phyloP scores from a whole-genome alignment of 176 grass and related monocot genomes.

The Areca catechu region DNA sequence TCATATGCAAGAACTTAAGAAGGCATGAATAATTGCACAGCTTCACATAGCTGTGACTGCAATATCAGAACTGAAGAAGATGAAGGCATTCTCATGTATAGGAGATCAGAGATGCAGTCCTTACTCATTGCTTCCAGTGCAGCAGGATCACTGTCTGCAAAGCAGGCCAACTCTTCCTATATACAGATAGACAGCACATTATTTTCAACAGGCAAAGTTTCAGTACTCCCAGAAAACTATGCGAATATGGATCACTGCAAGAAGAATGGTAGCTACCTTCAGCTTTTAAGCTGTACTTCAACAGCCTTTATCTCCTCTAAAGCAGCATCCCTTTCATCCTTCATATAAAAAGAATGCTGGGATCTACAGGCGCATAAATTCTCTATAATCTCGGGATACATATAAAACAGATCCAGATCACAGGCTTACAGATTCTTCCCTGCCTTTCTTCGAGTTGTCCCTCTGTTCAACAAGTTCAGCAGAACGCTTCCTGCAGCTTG shows the following conservation, averaged over 20 bases:
- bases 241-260: no score
- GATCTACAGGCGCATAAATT: constrained; percentile 2
- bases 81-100: not conserved
- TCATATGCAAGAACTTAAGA: not conserved
- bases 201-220: no score
- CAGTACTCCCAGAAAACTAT: no score
- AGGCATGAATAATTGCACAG: no score
- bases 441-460: constrained; percentile 84
- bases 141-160: constrained; percentile 84
- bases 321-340: constrained; percentile 83
- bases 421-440: constrained; percentile 74
- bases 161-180: constrained; percentile 70
- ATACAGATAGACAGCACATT: constrained; percentile 9
- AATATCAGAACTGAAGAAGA: not conserved
- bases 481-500: constrained; percentile 49
- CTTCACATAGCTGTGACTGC: no score
- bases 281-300: constrained; percentile 65
- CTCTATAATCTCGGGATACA: constrained; percentile 1
- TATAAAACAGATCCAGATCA: not conserved
- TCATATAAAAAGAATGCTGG: constrained; percentile 14
- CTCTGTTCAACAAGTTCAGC: constrained; percentile 72
- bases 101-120: constrained; percentile 14
- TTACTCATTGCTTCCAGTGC: constrained; percentile 88
- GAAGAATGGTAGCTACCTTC: constrained; percentile 26
- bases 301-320: constrained; percentile 58